Evolutionary conservation across 352 stramenopile genomes (phyloP), one percentile per base, ranked within the genome.

Genomic region (Pythium chondricola): DNA sequence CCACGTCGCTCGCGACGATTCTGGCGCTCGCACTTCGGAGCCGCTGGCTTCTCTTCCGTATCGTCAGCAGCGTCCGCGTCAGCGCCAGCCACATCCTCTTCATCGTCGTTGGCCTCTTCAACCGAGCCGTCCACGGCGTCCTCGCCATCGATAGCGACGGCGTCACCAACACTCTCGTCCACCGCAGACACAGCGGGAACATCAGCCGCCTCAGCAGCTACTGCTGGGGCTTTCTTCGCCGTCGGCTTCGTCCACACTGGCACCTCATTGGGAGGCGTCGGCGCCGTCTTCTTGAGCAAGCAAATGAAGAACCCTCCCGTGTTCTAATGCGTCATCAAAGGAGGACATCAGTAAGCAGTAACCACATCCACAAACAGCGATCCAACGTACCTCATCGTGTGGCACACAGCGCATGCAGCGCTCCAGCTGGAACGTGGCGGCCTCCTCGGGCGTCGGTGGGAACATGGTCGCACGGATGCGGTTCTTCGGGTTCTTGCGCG

Each of bases 281-380:
- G 61, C 21, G 65, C 67, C 22, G 85, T 75, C 73, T 98, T 98
- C 58, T 95, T 79, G 4, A 99, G 73, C 26, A 99, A 67, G 33
- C 89, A 96, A 32, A 99, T 93, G 69, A 99, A 99, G 65, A 99
- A 99, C 0, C 97, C 97, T 35, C 97, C 97, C 7, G 96, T 98
- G 68, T 99, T 88, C 67, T 91, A 32, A 13, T 33, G 8, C 35
- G 26, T 25, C 29, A 43, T 37, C 11, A 56, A 25, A 10, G n/a
- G n/a, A n/a, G n/a, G n/a, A n/a, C n/a, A n/a, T n/a, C n/a, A n/a
- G n/a, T n/a, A n/a, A n/a, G n/a, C n/a, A n/a, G n/a, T n/a, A n/a
- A n/a, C n/a, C n/a, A n/a, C n/a, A n/a, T n/a, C n/a, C n/a, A n/a
- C n/a, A n/a, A n/a, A n/a, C 16, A 45, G 35, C 22, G 46, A 18